Evolutionary conservation across 805 yeast species (phyloP), one percentile per base, ranked within the genome.

Genomic region (Ogataea trehalophila): DNA sequence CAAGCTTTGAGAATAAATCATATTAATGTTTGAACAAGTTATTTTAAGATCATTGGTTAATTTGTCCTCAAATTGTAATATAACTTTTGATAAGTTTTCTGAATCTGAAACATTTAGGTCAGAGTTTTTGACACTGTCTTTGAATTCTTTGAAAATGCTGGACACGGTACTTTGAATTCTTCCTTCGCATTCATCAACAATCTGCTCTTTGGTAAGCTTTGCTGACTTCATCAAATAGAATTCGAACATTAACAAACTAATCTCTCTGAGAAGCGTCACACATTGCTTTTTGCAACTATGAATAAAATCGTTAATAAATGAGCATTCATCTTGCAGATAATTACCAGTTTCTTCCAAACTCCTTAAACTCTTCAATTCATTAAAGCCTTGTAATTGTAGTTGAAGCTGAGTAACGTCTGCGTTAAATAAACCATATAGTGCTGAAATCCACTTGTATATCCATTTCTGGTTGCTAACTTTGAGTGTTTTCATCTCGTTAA

Each of bases 391-490:
- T 14, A 62, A 37, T 34, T 62, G 66, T 26, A 52, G 40, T 33
- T 61, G 62, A 15, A 63, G 41, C 36, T 56, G 57, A 11, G 51
- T 40, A n/a, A 61, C 49, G 9, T 55, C 59, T 11, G 66, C 51
- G 35, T 55, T 57, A 42, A 61, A 58, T 6, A 64, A 41, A 1
- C 66, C 61, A 46, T 58, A 64, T 1, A 63, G 46, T 3, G 56
- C 57, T 0, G 67, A 61, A 34, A 62, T 53, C 66, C 67, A 64
- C n/a, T 52, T 52, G 31, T 49, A 59, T 3, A 61, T 37, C 61
- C 59, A 57, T 31, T 52, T 50, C 18, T 60, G 61, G 44, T 53
- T 55, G 14, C 41, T 41, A 23, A 35, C 16, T 22, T 54, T 49
- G 31, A 51, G 39, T 8, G 47, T 42, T 3, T 39, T 20, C 7